Percentiles rank a stretch among this genome's conserved stretches.
Conservation (phyloP, 176 grass and related monocot species). For the Oryza nivara region DNA sequence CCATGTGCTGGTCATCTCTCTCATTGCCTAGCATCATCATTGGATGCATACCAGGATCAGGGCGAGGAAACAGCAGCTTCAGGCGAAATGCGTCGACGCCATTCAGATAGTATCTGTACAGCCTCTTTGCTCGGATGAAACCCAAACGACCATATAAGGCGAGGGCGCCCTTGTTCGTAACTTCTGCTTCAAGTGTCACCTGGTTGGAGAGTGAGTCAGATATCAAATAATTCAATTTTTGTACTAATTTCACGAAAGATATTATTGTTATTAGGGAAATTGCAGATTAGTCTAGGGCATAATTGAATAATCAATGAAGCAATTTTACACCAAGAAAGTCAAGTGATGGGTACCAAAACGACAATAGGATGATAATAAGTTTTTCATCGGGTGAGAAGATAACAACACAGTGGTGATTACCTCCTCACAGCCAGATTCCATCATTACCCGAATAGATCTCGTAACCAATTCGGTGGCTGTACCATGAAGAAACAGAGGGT, state of each 20-base stretch:
- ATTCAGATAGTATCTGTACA: conserved; percentile 95
- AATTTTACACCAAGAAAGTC: neutral
- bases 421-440: conserved; percentile 96
- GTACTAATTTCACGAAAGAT: neutral
- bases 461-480: conserved; percentile 89
- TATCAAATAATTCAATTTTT: neutral
- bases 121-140: conserved; percentile 89
- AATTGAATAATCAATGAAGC: conserved; percentile 1
- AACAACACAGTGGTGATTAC: conserved; percentile 39
- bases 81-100: conserved; percentile 94
- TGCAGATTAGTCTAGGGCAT: neutral
- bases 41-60: conserved; percentile 40
- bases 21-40: conserved; percentile 9
- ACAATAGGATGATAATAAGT: neutral
- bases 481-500: conserved; percentile 37
- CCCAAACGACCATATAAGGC: conserved; percentile 89
- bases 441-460: conserved; percentile 79
- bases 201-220: conserved; percentile 35
- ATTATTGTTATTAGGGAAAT: conserved; percentile 11
- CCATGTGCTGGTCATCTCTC: conserved; percentile 50
- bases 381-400: neutral
- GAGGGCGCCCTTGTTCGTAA: conserved; percentile 89
- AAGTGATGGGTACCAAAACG: neutral
- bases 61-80: conserved; percentile 79
- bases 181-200: conserved; percentile 96